These are phyloP conservation scores for Magnusiomyces starmeri DNA, from an alignment of 1,139 yeast species.

Conservation along the genomic window DNA sequence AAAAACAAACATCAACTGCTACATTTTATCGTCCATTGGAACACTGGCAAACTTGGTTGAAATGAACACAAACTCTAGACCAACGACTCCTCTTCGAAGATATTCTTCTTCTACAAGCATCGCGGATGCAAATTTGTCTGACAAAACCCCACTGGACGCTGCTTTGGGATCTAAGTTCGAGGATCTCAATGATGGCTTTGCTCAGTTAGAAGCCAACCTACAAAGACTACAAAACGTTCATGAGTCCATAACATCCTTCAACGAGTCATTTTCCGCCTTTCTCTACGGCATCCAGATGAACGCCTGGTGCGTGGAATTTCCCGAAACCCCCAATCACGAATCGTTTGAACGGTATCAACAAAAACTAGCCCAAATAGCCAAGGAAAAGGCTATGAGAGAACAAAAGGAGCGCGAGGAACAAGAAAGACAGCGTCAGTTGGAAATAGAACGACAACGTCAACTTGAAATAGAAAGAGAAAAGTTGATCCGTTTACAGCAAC, in stretches of 20 bases:
- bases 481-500: not conserved
- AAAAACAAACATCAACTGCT: not conserved
- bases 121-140: slow-evolving; percentile 4
- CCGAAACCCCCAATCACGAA: slow-evolving; percentile 38
- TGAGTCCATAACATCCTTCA: slow-evolving; percentile 45
- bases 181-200: slow-evolving; percentile 47
- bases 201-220: slow-evolving; percentile 48
- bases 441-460: not conserved
- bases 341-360: slow-evolving; percentile 23
- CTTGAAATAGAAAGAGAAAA: not conserved
- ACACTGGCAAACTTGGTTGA: not conserved
- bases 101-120: slow-evolving; percentile 8
- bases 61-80: slow-evolving; percentile 8
- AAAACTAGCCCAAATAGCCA: not conserved
- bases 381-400: slow-evolving; percentile 1
- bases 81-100: slow-evolving; percentile 15
- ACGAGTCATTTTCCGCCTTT: slow-evolving; percentile 58
- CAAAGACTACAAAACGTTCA: slow-evolving; percentile 44
- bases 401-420: not conserved
- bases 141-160: slow-evolving; percentile 4
- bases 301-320: slow-evolving; percentile 63
- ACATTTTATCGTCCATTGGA: not conserved
- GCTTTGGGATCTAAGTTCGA: slow-evolving; percentile 7
- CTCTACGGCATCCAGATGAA: slow-evolving; percentile 58
- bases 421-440: not conserved